Evolutionary conservation across 805 yeast genomes (phyloP).

Genomic region (Suhomyces pyralidae): DNA sequence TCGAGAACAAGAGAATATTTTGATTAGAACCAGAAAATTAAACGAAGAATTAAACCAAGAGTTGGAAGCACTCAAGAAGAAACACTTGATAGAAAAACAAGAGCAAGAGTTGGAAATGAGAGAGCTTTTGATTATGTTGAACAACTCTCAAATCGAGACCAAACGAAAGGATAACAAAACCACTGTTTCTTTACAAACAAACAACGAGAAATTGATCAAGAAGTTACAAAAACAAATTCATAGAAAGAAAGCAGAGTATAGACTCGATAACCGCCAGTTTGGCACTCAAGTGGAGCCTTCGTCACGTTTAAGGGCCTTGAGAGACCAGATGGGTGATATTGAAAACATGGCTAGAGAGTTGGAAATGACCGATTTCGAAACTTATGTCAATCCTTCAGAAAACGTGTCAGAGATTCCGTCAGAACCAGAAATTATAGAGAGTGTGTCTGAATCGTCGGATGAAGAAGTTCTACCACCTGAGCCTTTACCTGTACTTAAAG

Average conservation of each 20-base stretch:
- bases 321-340: slow-evolving; percentile 81
- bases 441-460: slow-evolving; percentile 14
- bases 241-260: slow-evolving; percentile 46
- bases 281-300: slow-evolving; percentile 70
- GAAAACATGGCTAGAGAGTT: slow-evolving; percentile 82
- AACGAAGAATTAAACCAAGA: slow-evolving; percentile 60
- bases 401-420: slow-evolving; percentile 6
- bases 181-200: slow-evolving; percentile 31
- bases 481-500: slow-evolving; percentile 22
- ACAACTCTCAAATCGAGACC: slow-evolving; percentile 33
- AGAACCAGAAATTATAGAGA: slow-evolving; percentile 18
- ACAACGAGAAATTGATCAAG: slow-evolving; percentile 36
- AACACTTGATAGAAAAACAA: slow-evolving; percentile 62
- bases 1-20: slow-evolving; percentile 57
- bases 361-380: slow-evolving; percentile 78
- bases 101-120: slow-evolving; percentile 75
- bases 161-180: slow-evolving; percentile 33
- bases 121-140: slow-evolving; percentile 63
- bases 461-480: slow-evolving; percentile 13
- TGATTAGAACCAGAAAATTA: slow-evolving; percentile 57
- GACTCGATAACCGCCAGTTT: slow-evolving; percentile 42
- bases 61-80: slow-evolving; percentile 59
- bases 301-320: slow-evolving; percentile 64
- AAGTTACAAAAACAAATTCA: slow-evolving; percentile 46
- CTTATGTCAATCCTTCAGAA: slow-evolving; percentile 18